A percentile compares a stretch with the other conserved stretches of the same genome.
These are phyloP conservation scores for Boletus sp. DNA, from an alignment of 1,284 basidiomycete genomes.

Conservation along the genomic window DNA sequence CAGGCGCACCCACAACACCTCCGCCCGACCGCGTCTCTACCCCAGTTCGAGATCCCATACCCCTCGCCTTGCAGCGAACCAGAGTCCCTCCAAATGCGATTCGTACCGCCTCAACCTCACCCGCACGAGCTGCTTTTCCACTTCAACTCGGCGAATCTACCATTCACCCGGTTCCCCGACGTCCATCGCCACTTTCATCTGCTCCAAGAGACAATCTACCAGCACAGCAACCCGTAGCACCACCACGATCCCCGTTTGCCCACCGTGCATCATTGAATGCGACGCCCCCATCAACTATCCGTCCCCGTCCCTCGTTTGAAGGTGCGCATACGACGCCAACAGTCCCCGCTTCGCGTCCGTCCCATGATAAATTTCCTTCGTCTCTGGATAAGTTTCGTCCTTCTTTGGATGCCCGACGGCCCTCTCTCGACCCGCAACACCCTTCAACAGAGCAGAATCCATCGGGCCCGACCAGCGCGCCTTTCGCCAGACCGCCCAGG, in stretches of 20 bases:
- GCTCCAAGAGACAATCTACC: constrained; percentile 12
- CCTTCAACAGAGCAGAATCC: constrained; percentile 5
- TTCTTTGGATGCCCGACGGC: constrained; percentile 13
- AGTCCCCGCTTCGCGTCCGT: constrained; percentile 12
- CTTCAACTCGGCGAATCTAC: constrained; percentile 14
- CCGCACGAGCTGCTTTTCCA: constrained; percentile 14
- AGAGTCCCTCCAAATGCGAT: constrained; percentile 20
- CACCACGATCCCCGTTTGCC: constrained; percentile 11
- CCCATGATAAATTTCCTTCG: constrained; percentile 14
- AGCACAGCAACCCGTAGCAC: constrained; percentile 7
- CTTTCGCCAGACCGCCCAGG: constrained; percentile 9
- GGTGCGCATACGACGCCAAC: constrained; percentile 16
- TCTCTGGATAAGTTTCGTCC: constrained; percentile 16
- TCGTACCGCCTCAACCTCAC: constrained; percentile 8
- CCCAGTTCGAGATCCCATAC: constrained; percentile 19
- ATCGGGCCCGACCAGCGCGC: not conserved
- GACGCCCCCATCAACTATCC: constrained; percentile 7
- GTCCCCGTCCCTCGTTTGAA: constrained; percentile 18
- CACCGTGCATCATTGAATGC: constrained; percentile 13
- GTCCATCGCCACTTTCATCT: constrained; percentile 16
- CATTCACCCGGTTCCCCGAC: constrained; percentile 10
- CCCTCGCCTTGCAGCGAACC: constrained; percentile 15
- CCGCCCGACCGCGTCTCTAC: constrained; percentile 20
- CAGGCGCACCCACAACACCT: constrained; percentile 6
- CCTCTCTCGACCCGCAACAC: constrained; percentile 18